phyloP scores from a whole-genome alignment of 2,329 filamentous ascomycete species.

The Hirsutella thompsonii region DNA sequence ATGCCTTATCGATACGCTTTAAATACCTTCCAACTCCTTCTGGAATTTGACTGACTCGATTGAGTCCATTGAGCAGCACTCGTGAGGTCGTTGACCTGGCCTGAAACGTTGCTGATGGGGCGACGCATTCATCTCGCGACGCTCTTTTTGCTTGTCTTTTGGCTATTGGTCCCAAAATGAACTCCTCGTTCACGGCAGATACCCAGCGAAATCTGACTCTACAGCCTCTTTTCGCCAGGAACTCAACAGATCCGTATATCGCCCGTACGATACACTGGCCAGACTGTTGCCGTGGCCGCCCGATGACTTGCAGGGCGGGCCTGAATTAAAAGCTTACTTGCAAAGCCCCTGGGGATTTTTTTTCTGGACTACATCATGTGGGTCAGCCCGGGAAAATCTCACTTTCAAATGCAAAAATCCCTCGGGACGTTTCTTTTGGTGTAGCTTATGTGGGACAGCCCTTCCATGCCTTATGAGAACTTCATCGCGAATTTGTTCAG shows the following conservation, averaged over 20 bases:
- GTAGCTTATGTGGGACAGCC: too few relatives aligned
- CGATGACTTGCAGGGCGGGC: conserved; percentile 6
- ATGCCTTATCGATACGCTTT: conserved; percentile 4
- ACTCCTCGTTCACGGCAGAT: conserved; percentile 1
- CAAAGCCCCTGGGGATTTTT: too few relatives aligned
- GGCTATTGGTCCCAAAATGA: background rate
- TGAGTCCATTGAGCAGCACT: too few relatives aligned
- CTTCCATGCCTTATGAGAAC: too few relatives aligned
- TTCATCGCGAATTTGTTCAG: too few relatives aligned
- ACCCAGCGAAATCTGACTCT: conserved; percentile 3
- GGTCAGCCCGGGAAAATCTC: too few relatives aligned
- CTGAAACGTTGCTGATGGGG: background rate
- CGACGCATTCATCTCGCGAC: background rate
- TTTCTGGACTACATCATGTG: too few relatives aligned
- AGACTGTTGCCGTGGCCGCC: conserved; percentile 5
- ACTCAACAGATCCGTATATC: conserved; percentile 4
- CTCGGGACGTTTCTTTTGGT: too few relatives aligned
- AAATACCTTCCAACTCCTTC: conserved; percentile 4
- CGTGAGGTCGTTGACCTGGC: too few relatives aligned
- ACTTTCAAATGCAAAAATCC: too few relatives aligned
- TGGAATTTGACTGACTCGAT: background rate
- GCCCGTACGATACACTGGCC: conserved; percentile 4
- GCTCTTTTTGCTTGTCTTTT: conserved; percentile 1
- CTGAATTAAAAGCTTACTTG: too few relatives aligned
- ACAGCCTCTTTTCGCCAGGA: conserved; percentile 1